A percentile compares a stretch with the other conserved stretches of the same genome.
These are phyloP conservation scores for Camellia granthamiana DNA, from an alignment of 148 eudicot species.

Conservation along the genomic window DNA sequence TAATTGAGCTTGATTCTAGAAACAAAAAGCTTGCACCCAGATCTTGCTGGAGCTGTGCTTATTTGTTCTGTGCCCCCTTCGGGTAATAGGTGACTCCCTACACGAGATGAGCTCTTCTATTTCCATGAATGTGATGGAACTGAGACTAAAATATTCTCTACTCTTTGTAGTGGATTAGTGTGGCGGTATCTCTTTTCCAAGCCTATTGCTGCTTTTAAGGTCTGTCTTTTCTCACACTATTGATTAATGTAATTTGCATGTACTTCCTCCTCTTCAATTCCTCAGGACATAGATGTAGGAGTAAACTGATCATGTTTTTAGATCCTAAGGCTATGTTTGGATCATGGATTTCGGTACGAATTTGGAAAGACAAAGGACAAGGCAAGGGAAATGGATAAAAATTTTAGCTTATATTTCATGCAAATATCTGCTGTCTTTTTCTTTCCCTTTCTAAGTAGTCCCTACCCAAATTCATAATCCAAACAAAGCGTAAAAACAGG, in stretches of 20 bases:
- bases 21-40: constrained; percentile 36
- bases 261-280: neutral
- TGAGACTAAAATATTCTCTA: constrained; percentile 13
- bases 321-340: neutral
- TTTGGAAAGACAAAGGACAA: no score
- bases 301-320: neutral
- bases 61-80: constrained; percentile 92
- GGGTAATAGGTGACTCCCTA: constrained; percentile 70
- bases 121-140: neutral
- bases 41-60: constrained; percentile 76
- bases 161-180: constrained; percentile 66
- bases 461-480: no score
- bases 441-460: no score
- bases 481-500: no score
- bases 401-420: no score
- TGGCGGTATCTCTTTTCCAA: constrained; percentile 89
- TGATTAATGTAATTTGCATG: neutral
- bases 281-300: neutral
- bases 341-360: no score
- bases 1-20: constrained; percentile 25
- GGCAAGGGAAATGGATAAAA: no score
- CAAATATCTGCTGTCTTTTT: no score
- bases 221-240: constrained; percentile 16
- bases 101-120: neutral
- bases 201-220: constrained; percentile 93